phyloP scores from a whole-genome alignment of 129 eudicot species.

The Flaveria ramosissima region DNA sequence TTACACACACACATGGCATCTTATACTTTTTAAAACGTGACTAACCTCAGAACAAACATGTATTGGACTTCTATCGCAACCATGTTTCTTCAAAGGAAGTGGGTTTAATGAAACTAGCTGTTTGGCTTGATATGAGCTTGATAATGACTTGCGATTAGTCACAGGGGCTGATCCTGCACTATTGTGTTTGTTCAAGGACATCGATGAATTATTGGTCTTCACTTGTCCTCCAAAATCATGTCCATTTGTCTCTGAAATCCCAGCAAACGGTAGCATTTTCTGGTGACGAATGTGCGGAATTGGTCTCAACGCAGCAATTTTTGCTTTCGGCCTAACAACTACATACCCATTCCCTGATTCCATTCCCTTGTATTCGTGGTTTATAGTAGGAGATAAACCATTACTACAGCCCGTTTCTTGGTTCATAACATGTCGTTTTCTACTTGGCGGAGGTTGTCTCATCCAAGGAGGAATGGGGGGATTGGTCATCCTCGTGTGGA shows the following conservation, averaged over 20 bases:
- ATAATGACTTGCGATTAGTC: constrained; percentile 60
- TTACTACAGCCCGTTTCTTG: constrained; percentile 37
- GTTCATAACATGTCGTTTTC: constrained; percentile 50
- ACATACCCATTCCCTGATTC: constrained; percentile 48
- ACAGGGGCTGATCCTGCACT: constrained; percentile 53
- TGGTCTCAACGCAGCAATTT: constrained; percentile 87
- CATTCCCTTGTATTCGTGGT: constrained; percentile 39
- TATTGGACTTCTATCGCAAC: constrained; percentile 88
- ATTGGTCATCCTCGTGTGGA: constrained; percentile 11
- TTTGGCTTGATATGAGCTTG: constrained; percentile 71
- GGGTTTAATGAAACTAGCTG: constrained; percentile 87
- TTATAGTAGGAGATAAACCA: constrained; percentile 27
- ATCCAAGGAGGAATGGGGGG: constrained; percentile 69
- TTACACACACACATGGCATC: neutral
- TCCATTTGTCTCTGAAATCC: constrained; percentile 54
- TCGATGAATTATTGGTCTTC: constrained; percentile 47
- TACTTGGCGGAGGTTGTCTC: constrained; percentile 83
- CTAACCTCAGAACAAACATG: constrained; percentile 93
- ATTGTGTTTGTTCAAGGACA: constrained; percentile 54
- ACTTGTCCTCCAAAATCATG: constrained; percentile 61
- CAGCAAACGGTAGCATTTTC: constrained; percentile 84
- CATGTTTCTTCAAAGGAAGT: constrained; percentile 92
- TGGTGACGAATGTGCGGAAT: constrained; percentile 80
- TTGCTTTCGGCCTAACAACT: constrained; percentile 56
- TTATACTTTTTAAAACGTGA: neutral